Evolutionary conservation across 148 eudicot species (phyloP).

Genomic region (Pouteria glomerata): DNA sequence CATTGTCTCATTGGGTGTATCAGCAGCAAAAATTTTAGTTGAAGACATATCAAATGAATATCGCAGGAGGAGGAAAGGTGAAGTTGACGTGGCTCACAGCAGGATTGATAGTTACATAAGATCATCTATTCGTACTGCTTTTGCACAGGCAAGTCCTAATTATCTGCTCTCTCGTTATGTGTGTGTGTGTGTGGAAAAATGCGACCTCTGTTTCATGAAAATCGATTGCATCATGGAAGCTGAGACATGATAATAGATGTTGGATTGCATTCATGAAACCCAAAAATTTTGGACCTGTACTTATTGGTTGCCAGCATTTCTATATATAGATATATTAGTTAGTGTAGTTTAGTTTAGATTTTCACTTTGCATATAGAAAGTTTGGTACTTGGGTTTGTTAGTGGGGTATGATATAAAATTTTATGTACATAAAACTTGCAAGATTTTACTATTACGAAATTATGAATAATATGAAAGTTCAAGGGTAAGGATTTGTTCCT

Average conservation of each 20-base stretch:
- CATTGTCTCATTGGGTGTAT: conserved; percentile 80
- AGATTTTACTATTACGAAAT: no score
- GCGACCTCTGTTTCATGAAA: not conserved
- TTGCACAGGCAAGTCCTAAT: conserved; percentile 83
- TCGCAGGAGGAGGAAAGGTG: conserved; percentile 84
- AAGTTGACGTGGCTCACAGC: conserved; percentile 88
- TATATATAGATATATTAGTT: not conserved
- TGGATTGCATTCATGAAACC: not conserved
- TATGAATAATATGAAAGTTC: not conserved
- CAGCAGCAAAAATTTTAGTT: conserved; percentile 82
- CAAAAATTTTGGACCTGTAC: not conserved
- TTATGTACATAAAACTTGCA: not conserved
- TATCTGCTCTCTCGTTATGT: no score
- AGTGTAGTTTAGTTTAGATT: not conserved
- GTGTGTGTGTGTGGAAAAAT: no score
- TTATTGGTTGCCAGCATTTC: not conserved
- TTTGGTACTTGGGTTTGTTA: not conserved
- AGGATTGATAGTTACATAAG: conserved; percentile 94
- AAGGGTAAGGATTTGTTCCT: not conserved
- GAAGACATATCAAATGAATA: conserved; percentile 97
- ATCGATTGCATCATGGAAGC: not conserved
- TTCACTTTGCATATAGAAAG: not conserved
- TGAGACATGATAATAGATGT: not conserved
- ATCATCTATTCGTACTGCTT: conserved; percentile 96
- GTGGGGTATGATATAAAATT: no score